Conservation (phyloP, 2,329 filamentous ascomycete genomes). For the Nakataea oryzae region DNA sequence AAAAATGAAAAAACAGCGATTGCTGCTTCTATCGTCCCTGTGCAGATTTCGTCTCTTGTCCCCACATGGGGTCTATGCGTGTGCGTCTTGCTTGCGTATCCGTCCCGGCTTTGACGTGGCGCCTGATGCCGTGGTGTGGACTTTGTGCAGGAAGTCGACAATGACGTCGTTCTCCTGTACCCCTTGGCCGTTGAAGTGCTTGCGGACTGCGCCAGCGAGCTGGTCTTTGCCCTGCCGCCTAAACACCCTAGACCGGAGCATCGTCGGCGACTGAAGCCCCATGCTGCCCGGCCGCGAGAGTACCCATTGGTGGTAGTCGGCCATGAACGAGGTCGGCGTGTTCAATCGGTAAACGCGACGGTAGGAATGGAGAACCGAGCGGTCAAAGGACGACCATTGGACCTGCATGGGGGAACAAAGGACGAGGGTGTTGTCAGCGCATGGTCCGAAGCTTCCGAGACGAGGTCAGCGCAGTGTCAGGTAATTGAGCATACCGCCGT, state of each 20-base stretch:
- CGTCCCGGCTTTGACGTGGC: conserved; percentile 16
- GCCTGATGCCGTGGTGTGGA: conserved; percentile 30
- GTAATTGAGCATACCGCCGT: not conserved
- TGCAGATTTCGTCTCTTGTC: too few species aligned
- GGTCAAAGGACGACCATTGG: conserved; percentile 59
- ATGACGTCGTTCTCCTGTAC: conserved; percentile 77
- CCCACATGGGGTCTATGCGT: not conserved
- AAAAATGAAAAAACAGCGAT: too few species aligned
- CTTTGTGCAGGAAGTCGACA: conserved; percentile 66
- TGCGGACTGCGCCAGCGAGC: conserved; percentile 61
- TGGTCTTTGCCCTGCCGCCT: conserved; percentile 62
- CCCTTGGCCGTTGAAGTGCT: conserved; percentile 73
- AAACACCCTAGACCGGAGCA: conserved; percentile 54
- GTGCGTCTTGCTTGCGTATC: conserved; percentile 14
- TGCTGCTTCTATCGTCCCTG: not conserved
- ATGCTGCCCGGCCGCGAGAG: conserved; percentile 53
- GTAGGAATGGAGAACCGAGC: conserved; percentile 62
- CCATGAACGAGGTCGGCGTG: conserved; percentile 59
- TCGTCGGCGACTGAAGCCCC: conserved; percentile 64
- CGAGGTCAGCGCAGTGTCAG: not conserved
- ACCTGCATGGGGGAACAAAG: conserved; percentile 28
- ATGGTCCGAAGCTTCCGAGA: not conserved
- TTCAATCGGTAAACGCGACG: conserved; percentile 62
- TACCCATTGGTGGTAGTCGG: conserved; percentile 50
- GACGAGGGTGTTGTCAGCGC: not conserved